A percentile compares a stretch with the other conserved stretches of the same genome.
These are phyloP conservation scores for Lyophyllum atratum DNA, from an alignment of 768 basidiomycete genomes.

Conservation along the genomic window DNA sequence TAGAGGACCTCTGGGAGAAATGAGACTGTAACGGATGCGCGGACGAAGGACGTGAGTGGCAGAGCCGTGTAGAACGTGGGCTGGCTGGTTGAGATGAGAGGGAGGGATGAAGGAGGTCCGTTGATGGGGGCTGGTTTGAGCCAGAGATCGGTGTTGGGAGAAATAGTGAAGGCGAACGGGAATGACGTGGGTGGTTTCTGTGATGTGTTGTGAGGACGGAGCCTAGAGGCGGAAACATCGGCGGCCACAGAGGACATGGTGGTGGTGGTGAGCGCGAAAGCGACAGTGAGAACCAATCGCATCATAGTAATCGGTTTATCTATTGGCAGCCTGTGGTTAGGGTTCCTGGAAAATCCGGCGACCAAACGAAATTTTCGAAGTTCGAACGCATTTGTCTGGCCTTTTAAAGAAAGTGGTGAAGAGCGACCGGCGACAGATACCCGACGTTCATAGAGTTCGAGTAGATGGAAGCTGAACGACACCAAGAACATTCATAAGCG, in stretches of 20 bases:
- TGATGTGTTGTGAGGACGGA: constrained; percentile 14
- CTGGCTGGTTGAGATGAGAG: constrained; percentile 12
- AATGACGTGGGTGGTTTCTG: constrained; percentile 16
- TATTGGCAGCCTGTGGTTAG: not conserved
- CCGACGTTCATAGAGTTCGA: not conserved
- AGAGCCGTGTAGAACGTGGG: constrained; percentile 17
- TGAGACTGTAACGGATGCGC: constrained; percentile 16
- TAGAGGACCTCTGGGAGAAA: constrained; percentile 14
- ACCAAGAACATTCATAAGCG: not conserved
- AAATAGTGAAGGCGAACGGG: constrained; percentile 14
- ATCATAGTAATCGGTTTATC: not conserved
- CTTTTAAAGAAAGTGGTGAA: not conserved
- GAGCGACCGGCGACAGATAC: not conserved
- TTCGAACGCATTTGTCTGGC: not conserved
- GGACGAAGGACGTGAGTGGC: constrained; percentile 10
- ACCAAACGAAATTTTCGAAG: not conserved
- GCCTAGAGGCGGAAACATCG: not conserved
- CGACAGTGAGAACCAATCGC: not conserved
- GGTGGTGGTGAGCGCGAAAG: not conserved
- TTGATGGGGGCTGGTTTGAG: constrained; percentile 18
- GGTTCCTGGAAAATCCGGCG: not conserved
- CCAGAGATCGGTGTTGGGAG: constrained; percentile 21
- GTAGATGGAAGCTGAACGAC: not conserved
- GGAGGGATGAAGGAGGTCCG: constrained; percentile 9
- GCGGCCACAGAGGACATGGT: not conserved